These are phyloP conservation scores for Prunus armeniaca DNA, from an alignment of 306 rosid species.

Conservation along the genomic window DNA sequence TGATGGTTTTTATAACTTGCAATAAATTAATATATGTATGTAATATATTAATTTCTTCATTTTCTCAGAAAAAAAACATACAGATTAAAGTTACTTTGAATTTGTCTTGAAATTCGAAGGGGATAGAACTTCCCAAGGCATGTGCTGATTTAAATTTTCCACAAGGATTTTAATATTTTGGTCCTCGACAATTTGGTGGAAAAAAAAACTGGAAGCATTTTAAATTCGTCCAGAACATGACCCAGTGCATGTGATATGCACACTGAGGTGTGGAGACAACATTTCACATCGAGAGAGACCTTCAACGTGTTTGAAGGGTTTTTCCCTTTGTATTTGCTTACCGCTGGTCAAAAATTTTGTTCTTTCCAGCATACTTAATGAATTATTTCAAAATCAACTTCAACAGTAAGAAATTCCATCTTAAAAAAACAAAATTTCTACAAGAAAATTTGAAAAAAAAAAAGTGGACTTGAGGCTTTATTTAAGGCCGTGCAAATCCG, in stretches of 20 bases:
- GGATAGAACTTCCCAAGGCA: background rate
- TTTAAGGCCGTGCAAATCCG: background rate
- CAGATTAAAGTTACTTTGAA: slow-evolving; percentile 37
- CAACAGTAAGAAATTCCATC: background rate
- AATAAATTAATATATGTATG: background rate
- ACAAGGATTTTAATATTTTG: background rate
- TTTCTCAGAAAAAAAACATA: slow-evolving; percentile 6
- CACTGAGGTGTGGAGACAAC: background rate
- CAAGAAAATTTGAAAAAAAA: too few relatives aligned
- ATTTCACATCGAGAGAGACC: background rate
- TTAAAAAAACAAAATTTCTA: background rate
- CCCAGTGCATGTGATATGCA: background rate
- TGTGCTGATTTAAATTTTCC: slow-evolving; percentile 2
- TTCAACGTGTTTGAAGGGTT: slow-evolving; percentile 40
- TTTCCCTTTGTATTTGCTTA: background rate
- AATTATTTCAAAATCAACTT: background rate
- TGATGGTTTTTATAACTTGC: slow-evolving; percentile 5
- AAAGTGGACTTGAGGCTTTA: background rate
- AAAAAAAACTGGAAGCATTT: background rate
- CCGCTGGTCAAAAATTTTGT: slow-evolving; percentile 28
- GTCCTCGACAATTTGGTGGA: slow-evolving; percentile 16
- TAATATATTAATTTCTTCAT: too few relatives aligned
- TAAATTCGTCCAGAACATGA: slow-evolving; percentile 18
- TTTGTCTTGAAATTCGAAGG: slow-evolving; percentile 5
- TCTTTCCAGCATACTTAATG: background rate